Conservation (phyloP, 73 alveolate species). For the Paramecium bursaria region DNA sequence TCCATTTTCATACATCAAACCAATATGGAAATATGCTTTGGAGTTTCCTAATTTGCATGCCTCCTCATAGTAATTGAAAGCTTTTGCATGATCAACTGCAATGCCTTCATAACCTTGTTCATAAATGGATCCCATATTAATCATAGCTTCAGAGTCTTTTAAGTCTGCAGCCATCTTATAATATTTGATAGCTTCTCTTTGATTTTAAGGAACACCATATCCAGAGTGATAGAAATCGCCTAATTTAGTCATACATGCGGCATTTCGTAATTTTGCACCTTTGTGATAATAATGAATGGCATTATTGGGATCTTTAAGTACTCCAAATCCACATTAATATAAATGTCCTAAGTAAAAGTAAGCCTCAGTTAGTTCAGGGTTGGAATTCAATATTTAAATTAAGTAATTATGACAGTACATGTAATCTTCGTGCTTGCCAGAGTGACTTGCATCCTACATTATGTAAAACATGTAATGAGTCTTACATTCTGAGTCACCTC, state of each 20-base stretch:
- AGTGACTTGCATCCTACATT: slow-evolving; percentile 31
- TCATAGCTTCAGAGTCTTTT: slow-evolving; percentile 47
- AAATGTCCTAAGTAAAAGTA: slow-evolving; percentile 44
- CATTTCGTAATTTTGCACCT: slow-evolving; percentile 15
- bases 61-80: slow-evolving; percentile 31
- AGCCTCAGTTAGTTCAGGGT: slow-evolving; percentile 26
- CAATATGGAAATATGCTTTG: slow-evolving; percentile 47
- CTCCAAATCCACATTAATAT: slow-evolving; percentile 55
- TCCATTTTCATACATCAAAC: slow-evolving; percentile 49
- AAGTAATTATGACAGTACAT: slow-evolving; percentile 12
- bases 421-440: slow-evolving; percentile 43
- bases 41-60: slow-evolving; percentile 6
- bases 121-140: slow-evolving; percentile 41
- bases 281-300: slow-evolving; percentile 55
- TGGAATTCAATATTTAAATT: slow-evolving; percentile 22
- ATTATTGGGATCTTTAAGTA: slow-evolving; percentile 17
- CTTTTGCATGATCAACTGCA: slow-evolving; percentile 13
- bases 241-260: slow-evolving; percentile 41
- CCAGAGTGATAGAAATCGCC: slow-evolving; percentile 51
- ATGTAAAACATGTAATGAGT: slow-evolving; percentile 4
- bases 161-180: slow-evolving; percentile 38
- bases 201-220: slow-evolving; percentile 43
- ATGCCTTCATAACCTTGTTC: slow-evolving; percentile 53
- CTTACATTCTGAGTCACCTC: slow-evolving; percentile 15
- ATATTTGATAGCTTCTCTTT: slow-evolving; percentile 33